Evolutionary conservation across 2,329 filamentous ascomycete genomes (phyloP).

Genomic region (Neoscytalidium dimidiatum): DNA sequence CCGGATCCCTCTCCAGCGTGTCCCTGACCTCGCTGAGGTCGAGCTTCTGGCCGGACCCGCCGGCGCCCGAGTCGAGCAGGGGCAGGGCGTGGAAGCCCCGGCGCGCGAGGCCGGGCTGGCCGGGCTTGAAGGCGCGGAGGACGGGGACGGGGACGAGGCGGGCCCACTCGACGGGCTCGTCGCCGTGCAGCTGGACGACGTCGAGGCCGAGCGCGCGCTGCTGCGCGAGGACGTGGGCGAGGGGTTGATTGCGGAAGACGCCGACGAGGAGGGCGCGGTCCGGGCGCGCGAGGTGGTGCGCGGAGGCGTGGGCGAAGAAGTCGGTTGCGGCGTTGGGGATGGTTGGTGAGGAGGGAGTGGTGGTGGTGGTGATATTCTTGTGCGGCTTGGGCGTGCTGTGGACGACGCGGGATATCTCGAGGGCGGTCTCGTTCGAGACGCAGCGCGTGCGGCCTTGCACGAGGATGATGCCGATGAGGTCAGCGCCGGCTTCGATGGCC

Average conservation of each 20-base stretch:
- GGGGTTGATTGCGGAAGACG: conserved; percentile 89
- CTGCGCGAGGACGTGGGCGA: conserved; percentile 78
- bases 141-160: conserved; percentile 88
- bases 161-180: conserved; percentile 92
- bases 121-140: conserved; percentile 79
- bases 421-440: conserved; percentile 75
- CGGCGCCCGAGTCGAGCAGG: conserved; percentile 82
- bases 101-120: conserved; percentile 68
- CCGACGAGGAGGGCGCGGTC: conserved; percentile 79
- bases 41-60: conserved; percentile 76
- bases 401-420: conserved; percentile 77
- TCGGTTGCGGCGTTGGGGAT: conserved; percentile 52
- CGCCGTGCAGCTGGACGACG: conserved; percentile 88
- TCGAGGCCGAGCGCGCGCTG: conserved; percentile 78
- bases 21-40: conserved; percentile 70
- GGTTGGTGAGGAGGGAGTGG: conserved; percentile 27
- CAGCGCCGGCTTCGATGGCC: conserved; percentile 83
- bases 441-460: conserved; percentile 79
- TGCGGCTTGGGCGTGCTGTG: conserved; percentile 54
- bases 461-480: conserved; percentile 90
- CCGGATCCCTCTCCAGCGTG: conserved; percentile 66
- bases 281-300: conserved; percentile 49
- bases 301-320: conserved; percentile 67
- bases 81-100: conserved; percentile 83
- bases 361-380: conserved; percentile 26